A percentile compares a stretch with the other conserved stretches of the same genome.
Evolutionary conservation across 129 eudicot genomes (phyloP).

Genomic region (Artemisia argyi): DNA sequence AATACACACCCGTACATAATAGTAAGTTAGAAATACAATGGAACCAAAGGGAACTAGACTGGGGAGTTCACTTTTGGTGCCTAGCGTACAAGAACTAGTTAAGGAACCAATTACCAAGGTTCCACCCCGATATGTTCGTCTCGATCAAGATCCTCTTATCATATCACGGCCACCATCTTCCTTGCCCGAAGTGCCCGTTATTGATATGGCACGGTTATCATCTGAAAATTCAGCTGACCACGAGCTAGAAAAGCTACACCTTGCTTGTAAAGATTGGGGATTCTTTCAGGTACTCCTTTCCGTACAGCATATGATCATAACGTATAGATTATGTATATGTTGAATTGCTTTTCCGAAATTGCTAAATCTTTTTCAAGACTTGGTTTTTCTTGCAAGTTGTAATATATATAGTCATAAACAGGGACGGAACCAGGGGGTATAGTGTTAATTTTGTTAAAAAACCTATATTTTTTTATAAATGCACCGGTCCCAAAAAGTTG

Average conservation of each 20-base stretch:
- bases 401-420: no score
- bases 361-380: no score
- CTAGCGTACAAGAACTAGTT: constrained; percentile 24
- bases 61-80: constrained; percentile 17
- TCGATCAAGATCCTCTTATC: background rate
- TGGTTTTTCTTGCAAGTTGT: no score
- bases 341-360: no score
- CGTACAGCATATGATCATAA: background rate
- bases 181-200: background rate
- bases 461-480: no score
- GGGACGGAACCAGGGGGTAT: no score
- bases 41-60: background rate
- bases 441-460: no score
- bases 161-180: background rate
- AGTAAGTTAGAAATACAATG: background rate
- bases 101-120: constrained; percentile 5
- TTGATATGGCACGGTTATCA: background rate
- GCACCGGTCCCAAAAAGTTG: no score
- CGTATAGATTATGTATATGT: no score
- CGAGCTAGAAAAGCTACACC: constrained; percentile 1
- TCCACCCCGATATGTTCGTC: constrained; percentile 4
- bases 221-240: background rate
- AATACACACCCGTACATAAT: no score
- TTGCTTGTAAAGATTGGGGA: background rate
- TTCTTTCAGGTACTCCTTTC: constrained; percentile 6